phyloP scores from a whole-genome alignment of 352 stramenopile genomes.

The Phytophthora aleatoria region DNA sequence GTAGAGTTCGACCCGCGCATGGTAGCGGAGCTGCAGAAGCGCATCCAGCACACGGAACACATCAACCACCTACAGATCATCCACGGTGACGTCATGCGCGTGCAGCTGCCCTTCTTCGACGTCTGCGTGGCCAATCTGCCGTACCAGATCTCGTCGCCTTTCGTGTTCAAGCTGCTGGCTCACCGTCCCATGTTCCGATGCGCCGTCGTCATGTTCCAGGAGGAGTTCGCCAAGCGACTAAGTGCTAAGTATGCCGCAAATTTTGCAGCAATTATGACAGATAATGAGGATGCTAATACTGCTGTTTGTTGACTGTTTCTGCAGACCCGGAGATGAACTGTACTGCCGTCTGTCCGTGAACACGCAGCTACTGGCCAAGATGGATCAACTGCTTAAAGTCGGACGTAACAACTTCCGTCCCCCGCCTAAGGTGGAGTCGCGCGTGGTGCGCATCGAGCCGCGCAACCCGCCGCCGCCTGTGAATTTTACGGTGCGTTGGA shows the following conservation, averaged over 20 bases:
- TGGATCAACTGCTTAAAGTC: conserved; percentile 98
- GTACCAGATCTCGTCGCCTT: conserved; percentile 99
- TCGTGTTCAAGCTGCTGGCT: conserved; percentile 99
- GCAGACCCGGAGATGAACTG: conserved; percentile 93
- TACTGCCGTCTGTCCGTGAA: conserved; percentile 99
- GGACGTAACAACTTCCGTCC: conserved; percentile 99
- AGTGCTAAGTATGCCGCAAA: conserved; percentile 84
- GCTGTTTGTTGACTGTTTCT: conserved; percentile 9
- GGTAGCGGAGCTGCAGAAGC: conserved; percentile 99
- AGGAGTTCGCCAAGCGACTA: conserved; percentile 99
- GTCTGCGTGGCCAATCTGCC: conserved; percentile 99
- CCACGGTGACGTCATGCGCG: conserved; percentile 99
- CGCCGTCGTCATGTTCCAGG: conserved; percentile 99
- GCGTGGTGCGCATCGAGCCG: conserved; percentile 97
- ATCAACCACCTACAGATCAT: conserved; percentile 97
- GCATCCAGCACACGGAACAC: conserved; percentile 96
- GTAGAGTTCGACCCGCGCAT: conserved; percentile 99
- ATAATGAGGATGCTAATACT: not conserved
- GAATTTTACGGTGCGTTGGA: conserved; percentile 93
- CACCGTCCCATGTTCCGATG: conserved; percentile 99
- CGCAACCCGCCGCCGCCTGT: conserved; percentile 98
- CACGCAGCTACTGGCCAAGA: conserved; percentile 98
- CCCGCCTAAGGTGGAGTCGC: conserved; percentile 96
- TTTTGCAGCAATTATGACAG: not conserved
- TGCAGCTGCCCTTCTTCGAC: conserved; percentile 99